A percentile compares a stretch with the other conserved stretches of the same genome.
Evolutionary conservation across 257 asterid genomes (phyloP).

Genomic region (Cinchona pubescens): DNA sequence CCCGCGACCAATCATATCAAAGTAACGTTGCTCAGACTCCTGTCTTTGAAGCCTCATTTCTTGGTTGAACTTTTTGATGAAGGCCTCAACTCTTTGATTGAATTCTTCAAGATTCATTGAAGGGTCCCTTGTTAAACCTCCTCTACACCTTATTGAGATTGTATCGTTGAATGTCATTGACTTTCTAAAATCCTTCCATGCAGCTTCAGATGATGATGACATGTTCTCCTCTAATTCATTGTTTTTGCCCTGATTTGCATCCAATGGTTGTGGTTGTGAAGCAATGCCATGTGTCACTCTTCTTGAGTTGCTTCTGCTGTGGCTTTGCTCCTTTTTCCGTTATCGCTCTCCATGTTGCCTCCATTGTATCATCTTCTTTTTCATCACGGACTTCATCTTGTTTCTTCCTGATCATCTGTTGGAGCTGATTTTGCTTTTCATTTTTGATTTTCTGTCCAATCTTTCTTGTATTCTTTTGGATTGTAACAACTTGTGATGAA

Average conservation of each 20-base stretch:
- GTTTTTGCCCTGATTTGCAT: neutral
- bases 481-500: neutral
- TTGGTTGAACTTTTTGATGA: slow-evolving; percentile 51
- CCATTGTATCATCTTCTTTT: slow-evolving; percentile 44
- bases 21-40: slow-evolving; percentile 50
- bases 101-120: slow-evolving; percentile 46
- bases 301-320: slow-evolving; percentile 28
- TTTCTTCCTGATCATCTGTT: neutral
- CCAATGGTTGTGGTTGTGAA: neutral
- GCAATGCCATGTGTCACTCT: slow-evolving; percentile 54
- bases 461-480: neutral
- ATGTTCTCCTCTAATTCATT: slow-evolving; percentile 32
- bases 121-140: slow-evolving; percentile 53
- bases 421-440: neutral
- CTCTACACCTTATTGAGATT: slow-evolving; percentile 37
- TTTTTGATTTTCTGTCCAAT: neutral
- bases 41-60: slow-evolving; percentile 56
- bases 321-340: slow-evolving; percentile 30
- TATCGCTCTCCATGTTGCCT: slow-evolving; percentile 62
- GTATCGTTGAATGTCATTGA: slow-evolving; percentile 57
- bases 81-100: slow-evolving; percentile 49
- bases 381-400: neutral
- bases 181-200: slow-evolving; percentile 47
- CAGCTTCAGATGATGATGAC: slow-evolving; percentile 27
- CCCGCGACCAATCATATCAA: slow-evolving; percentile 37